A percentile compares a stretch with the other conserved stretches of the same genome.
Conservation (phyloP, 805 yeast species). For the Metschnikowia shivogae region DNA sequence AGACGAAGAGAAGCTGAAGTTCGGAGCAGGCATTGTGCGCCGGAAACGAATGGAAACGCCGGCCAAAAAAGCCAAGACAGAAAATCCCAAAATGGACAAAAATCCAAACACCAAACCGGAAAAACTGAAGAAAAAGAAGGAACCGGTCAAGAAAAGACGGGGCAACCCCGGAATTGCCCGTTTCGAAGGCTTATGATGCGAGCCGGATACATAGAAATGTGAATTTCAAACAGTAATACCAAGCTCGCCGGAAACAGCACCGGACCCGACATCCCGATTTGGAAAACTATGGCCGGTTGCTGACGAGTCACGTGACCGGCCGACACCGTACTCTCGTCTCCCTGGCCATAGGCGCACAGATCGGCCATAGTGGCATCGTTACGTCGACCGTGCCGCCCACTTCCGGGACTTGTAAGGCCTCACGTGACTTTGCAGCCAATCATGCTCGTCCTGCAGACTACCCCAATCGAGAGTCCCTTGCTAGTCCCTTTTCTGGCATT, state of each 20-base stretch:
- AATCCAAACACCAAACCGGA: conserved; percentile 4
- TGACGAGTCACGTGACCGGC: no score
- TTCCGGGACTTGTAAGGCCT: no score
- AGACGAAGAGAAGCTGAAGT: not conserved
- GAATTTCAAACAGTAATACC: not conserved
- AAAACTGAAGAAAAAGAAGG: conserved; percentile 29
- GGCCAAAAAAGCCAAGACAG: not conserved
- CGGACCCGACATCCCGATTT: no score
- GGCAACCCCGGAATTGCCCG: conserved; percentile 27
- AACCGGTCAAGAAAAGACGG: conserved; percentile 21
- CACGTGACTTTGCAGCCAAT: no score
- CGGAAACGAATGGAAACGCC: not conserved
- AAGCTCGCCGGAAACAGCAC: not conserved
- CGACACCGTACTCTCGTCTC: no score
- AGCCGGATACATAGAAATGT: not conserved
- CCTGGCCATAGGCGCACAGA: no score
- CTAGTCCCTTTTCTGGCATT: no score
- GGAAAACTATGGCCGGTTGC: no score
- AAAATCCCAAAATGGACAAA: not conserved
- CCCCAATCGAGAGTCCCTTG: no score
- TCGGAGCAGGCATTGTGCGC: not conserved
- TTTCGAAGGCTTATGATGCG: conserved; percentile 45
- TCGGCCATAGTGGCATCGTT: no score
- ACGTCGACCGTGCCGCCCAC: no score
- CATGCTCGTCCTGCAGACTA: no score